phyloP scores from a whole-genome alignment of 352 stramenopile genomes.

The Globisporangium apiculatum region DNA sequence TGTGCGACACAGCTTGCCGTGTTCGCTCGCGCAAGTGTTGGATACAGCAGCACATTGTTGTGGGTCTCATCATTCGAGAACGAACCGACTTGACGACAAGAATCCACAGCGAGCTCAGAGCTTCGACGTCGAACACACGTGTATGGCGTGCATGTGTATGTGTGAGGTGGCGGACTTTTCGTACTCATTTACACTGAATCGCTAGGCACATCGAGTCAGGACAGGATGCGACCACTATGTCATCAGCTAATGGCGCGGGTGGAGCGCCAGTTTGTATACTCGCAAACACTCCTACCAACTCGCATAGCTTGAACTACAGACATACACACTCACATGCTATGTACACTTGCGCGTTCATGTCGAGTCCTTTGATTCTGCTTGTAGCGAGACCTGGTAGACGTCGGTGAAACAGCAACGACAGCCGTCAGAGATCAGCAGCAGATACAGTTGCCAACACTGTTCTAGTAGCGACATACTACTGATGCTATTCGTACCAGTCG shows the following conservation, averaged over 20 bases:
- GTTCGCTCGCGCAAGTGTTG: too few species aligned
- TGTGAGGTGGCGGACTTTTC: neutral
- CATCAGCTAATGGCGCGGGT: too few species aligned
- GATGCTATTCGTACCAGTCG: constrained; percentile 1
- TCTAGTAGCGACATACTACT: neutral
- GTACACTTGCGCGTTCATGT: neutral
- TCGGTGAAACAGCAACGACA: too few species aligned
- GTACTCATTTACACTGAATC: too few species aligned
- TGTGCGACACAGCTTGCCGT: too few species aligned
- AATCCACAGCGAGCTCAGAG: neutral
- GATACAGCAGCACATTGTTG: neutral
- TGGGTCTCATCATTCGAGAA: neutral
- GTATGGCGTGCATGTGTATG: neutral
- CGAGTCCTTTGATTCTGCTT: neutral
- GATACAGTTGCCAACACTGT: neutral
- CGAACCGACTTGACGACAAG: neutral
- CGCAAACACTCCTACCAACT: too few species aligned
- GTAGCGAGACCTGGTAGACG: neutral
- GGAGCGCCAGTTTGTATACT: too few species aligned
- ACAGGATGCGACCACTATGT: too few species aligned
- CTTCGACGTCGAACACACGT: neutral
- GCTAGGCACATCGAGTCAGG: too few species aligned
- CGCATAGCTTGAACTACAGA: too few species aligned
- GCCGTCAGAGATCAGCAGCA: too few species aligned
- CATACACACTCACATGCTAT: too few species aligned